Evolutionary conservation across 139 green algal genomes (phyloP), one percentile per base, ranked within the genome.

Genomic region (Mesotaenium endlicherianum): DNA sequence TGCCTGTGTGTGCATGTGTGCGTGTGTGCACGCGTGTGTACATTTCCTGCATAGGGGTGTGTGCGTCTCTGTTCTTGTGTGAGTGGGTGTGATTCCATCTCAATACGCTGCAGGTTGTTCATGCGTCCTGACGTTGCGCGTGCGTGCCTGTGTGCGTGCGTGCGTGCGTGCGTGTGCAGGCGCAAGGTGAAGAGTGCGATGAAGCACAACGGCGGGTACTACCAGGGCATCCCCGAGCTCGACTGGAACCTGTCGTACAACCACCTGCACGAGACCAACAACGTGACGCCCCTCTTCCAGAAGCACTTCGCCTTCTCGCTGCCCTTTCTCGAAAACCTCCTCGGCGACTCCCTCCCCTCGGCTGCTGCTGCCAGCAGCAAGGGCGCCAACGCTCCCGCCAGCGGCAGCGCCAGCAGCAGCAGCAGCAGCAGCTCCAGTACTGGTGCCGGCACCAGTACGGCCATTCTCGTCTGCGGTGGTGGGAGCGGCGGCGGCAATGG

Each of bases 121-220:
- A 57, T 8, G 8, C 8, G 8, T 57, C 47, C 47, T 11, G 8
- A 11, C 47, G 11, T 26, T 57, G 8, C 47, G 8, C 47, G 8
- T 57, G 8, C 47, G 11, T 57, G 8, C 8, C 47, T 57, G 47
- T 11, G 8, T 57, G 47, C 11, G 47, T 57, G 47, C 11, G 8
- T 8, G 47, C 8, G 8, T 57, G 8, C 11, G 8, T 74, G 8
- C n/a, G 8, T 74, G 60, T 17, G 41, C 75, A 81, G 75, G 75
- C 41, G 59, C 0, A 81, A 81, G 59, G 75, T 81, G 44, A 74
- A 31, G 44, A 81, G 75, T 17, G 75, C 75, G 17, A 81, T 71
- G 75, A 47, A 43, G 75, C 75, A 81, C n/a, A 41, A 41, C 0
- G 75, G 75, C 16, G n/a, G n/a, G n/a, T 81, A 50, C 39, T 81